Conservation (phyloP, 2,329 filamentous ascomycete genomes). For the Fonsecaea pedrosoi region DNA sequence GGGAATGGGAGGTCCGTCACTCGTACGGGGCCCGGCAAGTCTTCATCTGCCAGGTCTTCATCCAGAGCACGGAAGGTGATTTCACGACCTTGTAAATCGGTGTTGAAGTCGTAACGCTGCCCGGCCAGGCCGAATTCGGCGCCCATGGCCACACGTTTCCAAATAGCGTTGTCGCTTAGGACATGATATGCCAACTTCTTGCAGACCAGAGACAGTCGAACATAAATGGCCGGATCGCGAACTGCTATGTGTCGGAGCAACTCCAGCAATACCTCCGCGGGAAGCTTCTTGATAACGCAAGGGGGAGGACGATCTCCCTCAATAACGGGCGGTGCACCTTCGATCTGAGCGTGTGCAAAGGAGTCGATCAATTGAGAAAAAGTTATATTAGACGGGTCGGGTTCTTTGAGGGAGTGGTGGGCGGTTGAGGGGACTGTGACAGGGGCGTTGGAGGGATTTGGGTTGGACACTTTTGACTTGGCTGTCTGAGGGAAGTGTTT, state of each 20-base stretch:
- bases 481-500: constrained; percentile 78
- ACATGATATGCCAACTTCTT: constrained; percentile 86
- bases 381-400: constrained; percentile 48
- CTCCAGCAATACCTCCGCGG: constrained; percentile 83
- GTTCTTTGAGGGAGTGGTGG: constrained; percentile 63
- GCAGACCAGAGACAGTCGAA: constrained; percentile 79
- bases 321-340: constrained; percentile 69
- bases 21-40: constrained; percentile 39
- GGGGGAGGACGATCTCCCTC: constrained; percentile 75
- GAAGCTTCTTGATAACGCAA: constrained; percentile 79
- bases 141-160: constrained; percentile 77
- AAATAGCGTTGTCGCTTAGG: constrained; percentile 81
- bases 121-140: constrained; percentile 76
- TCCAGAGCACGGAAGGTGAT: constrained; percentile 36
- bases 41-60: constrained; percentile 41
- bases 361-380: constrained; percentile 74
- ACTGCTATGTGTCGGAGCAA: constrained; percentile 77
- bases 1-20: constrained; percentile 37
- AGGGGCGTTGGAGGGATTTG: constrained; percentile 58
- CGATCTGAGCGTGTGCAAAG: constrained; percentile 74
- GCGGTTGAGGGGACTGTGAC: constrained; percentile 60
- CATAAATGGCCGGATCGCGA: constrained; percentile 76
- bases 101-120: constrained; percentile 82
- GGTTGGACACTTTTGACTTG: constrained; percentile 56
- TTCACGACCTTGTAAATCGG: constrained; percentile 59